These are phyloP conservation scores for Suhomyces panamericanus DNA, from an alignment of 1,139 yeast species.

Conservation along the genomic window DNA sequence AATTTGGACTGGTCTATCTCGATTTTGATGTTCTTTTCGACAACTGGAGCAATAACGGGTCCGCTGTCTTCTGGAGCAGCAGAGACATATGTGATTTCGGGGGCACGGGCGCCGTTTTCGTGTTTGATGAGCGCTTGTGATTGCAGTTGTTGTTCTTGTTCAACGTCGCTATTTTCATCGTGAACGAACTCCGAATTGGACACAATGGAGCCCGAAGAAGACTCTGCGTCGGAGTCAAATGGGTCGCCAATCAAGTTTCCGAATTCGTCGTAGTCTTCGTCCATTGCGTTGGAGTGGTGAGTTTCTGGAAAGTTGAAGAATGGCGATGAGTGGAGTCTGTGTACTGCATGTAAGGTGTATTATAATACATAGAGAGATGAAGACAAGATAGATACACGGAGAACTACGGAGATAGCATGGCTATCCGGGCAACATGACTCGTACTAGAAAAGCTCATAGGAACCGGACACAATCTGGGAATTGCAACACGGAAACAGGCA, in stretches of 20 bases:
- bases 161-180: not conserved
- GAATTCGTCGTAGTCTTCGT: conserved; percentile 76
- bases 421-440: not conserved
- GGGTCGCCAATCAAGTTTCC: conserved; percentile 70
- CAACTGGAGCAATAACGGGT: conserved; percentile 66
- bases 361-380: conserved; percentile 8
- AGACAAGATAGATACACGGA: not conserved
- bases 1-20: conserved; percentile 36
- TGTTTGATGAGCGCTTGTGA: conserved; percentile 7
- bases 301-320: not conserved
- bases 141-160: not conserved
- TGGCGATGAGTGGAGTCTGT: conserved; percentile 2
- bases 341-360: conserved; percentile 7
- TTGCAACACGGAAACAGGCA: not conserved
- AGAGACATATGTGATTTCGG: conserved; percentile 7
- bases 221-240: conserved; percentile 46
- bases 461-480: no score
- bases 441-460: not conserved
- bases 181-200: not conserved
- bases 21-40: conserved; percentile 44
- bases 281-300: conserved; percentile 17
- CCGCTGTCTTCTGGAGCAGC: conserved; percentile 29
- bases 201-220: conserved; percentile 2
- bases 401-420: not conserved
- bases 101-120: not conserved